A percentile compares a stretch with the other conserved stretches of the same genome.
These are phyloP conservation scores for Debaryomyces robertsiae DNA, from an alignment of 1,139 yeast genomes.

Conservation along the genomic window DNA sequence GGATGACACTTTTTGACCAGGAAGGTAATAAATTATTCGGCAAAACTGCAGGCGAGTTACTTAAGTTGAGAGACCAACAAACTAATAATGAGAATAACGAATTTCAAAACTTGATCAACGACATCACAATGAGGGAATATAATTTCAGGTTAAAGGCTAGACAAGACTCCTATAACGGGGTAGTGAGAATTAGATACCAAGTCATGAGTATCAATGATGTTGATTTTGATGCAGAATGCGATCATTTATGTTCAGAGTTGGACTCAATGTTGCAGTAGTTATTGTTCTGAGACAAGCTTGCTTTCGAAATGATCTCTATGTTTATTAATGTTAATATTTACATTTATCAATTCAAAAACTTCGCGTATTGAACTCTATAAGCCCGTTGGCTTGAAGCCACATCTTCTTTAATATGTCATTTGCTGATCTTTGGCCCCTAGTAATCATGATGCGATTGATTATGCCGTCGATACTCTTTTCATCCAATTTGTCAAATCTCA, in stretches of 20 bases:
- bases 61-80: conserved; percentile 47
- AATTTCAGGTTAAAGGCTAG: conserved; percentile 78
- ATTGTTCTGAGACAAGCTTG: neutral
- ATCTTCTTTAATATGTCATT: conserved; percentile 58
- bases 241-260: conserved; percentile 54
- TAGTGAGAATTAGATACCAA: conserved; percentile 73
- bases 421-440: conserved; percentile 67
- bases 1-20: conserved; percentile 88
- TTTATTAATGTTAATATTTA: no score
- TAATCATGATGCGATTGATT: conserved; percentile 55
- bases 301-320: conserved; percentile 1
- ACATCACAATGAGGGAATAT: conserved; percentile 67
- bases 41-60: conserved; percentile 66
- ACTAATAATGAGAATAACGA: conserved; percentile 43
- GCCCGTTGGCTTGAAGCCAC: conserved; percentile 61
- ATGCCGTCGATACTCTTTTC: conserved; percentile 37
- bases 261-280: conserved; percentile 25
- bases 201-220: conserved; percentile 57
- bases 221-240: conserved; percentile 65
- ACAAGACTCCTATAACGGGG: conserved; percentile 82
- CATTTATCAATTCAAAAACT: conserved; percentile 7
- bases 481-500: conserved; percentile 30
- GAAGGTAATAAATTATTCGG: conserved; percentile 75
- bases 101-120: conserved; percentile 51
- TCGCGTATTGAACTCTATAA: conserved; percentile 41